Base-by-base conservation (phyloP, 1,284 basidiomycete species). In the Coniferiporia sulphurascens region DNA sequence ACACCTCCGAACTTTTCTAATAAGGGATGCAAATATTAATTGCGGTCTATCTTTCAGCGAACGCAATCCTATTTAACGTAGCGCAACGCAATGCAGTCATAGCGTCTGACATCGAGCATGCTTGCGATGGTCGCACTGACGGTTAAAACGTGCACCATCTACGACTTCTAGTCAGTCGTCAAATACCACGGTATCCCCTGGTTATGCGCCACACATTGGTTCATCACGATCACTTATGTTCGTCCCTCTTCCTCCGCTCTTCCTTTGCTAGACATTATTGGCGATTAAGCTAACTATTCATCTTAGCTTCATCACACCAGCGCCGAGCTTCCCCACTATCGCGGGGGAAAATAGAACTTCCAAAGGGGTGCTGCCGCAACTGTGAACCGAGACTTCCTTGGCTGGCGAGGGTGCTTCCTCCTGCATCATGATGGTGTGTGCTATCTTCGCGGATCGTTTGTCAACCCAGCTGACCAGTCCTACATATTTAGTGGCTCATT, bases 341-440 rank as follows among this genome's bases (percentile, higher is more conserved):
- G 89, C 76, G 77, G 80, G 71, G 72, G 71, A 51, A 64, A 63
- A 41, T 72, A 69, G 82, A 85, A 76, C 60, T 87, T 84, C 72
- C 78, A 79, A 61, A 80, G 84, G 59, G 85, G 85, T 53, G 85
- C 84, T 9, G 79, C 86, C 38, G 78, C 81, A 65, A 87, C 85
- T 56, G 77, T 84, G 58, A 84, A 86, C 72, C 76, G 84, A 61
- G 69, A 72, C 59, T 78, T 80, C 72, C 70, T 82, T 48, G 81
- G 84, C 58, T 78, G 78, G 68, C 71, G 74, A 61, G 78, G 78
- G 32, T 67, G 72, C 13, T 81, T 74, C 66, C 75, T 74, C 65
- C 65, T 76, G 21, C 76, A 76, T n/a, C n/a, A n/a, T 62, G 73
- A 75, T 62, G 56, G 56, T 58, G n/a, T 48, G 56, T 52, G 4